Evolutionary conservation across 148 eudicot species (phyloP).

Genomic region (Camellia lanceoleosa): DNA sequence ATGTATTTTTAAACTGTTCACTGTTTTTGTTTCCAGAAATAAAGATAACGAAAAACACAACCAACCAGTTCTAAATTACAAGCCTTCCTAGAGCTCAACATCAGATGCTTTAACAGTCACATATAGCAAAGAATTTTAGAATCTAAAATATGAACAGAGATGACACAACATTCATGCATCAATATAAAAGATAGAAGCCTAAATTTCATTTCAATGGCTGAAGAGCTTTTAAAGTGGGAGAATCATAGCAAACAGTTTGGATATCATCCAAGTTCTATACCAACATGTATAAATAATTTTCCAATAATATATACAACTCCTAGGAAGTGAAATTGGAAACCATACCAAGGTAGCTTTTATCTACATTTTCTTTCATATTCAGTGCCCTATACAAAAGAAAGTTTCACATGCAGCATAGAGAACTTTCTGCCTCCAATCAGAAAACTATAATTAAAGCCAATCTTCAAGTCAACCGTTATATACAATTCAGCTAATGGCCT

Average conservation of each 20-base stretch:
- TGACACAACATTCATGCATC: neutral
- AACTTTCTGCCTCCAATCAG: conserved; percentile 3
- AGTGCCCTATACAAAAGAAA: conserved; percentile 3
- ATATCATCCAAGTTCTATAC: conserved; percentile 7
- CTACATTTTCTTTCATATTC: conserved; percentile 23
- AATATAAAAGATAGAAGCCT: neutral
- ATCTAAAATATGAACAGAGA: neutral
- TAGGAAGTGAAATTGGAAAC: conserved; percentile 1
- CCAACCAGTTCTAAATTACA: too few species aligned
- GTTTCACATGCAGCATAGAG: conserved; percentile 21
- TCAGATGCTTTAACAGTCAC: neutral
- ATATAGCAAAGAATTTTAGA: neutral
- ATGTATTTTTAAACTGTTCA: too few species aligned
- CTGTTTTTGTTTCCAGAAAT: too few species aligned
- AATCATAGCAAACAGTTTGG: neutral
- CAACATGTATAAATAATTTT: neutral
- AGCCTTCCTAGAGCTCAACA: too few species aligned
- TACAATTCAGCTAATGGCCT: conserved; percentile 14
- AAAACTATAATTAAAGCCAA: neutral
- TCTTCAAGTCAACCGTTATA: conserved; percentile 19
- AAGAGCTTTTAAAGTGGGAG: neutral
- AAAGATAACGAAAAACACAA: too few species aligned
- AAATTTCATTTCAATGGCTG: neutral
- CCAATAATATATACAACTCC: conserved; percentile 1
- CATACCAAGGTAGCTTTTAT: conserved; percentile 27